These are phyloP conservation scores for Dioscorea dumetorum DNA, from an alignment of 106 monocot species.

Conservation along the genomic window DNA sequence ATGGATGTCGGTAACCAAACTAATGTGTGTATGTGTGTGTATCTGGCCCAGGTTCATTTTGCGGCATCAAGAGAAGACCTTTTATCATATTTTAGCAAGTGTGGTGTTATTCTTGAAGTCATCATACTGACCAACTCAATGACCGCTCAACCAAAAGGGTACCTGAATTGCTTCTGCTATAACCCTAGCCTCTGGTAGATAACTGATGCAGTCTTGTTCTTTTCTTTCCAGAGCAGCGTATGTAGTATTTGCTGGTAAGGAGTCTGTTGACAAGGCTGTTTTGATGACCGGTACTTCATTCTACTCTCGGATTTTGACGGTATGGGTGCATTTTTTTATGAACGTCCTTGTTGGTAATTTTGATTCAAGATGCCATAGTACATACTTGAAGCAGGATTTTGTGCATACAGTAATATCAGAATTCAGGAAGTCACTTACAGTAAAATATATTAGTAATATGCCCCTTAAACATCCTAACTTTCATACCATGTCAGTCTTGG, in stretches of 20 bases:
- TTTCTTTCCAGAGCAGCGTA: constrained; percentile 48
- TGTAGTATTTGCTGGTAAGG: constrained; percentile 59
- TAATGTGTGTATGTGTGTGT: neutral
- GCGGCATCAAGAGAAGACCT: constrained; percentile 72
- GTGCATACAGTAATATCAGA: neutral
- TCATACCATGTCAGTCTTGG: neutral
- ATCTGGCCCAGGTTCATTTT: constrained; percentile 66
- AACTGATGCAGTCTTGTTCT: neutral
- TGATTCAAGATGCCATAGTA: neutral
- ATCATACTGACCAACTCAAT: constrained; percentile 44
- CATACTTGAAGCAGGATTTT: too few relatives aligned
- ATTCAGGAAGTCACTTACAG: neutral
- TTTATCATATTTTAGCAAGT: constrained; percentile 56
- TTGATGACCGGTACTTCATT: constrained; percentile 65
- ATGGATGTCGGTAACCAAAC: neutral
- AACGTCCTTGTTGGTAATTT: neutral
- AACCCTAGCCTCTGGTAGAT: neutral
- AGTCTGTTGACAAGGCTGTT: constrained; percentile 68
- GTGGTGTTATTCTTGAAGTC: constrained; percentile 56
- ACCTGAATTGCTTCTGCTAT: constrained; percentile 4
- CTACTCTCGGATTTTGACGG: constrained; percentile 63
- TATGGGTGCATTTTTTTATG: constrained; percentile 8
- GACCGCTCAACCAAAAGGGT: constrained; percentile 85
- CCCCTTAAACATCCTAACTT: neutral
- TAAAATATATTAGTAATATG: neutral